These are phyloP conservation scores for Aspergillus jensenii DNA, from an alignment of 2,329 filamentous ascomycete species.

Conservation along the genomic window DNA sequence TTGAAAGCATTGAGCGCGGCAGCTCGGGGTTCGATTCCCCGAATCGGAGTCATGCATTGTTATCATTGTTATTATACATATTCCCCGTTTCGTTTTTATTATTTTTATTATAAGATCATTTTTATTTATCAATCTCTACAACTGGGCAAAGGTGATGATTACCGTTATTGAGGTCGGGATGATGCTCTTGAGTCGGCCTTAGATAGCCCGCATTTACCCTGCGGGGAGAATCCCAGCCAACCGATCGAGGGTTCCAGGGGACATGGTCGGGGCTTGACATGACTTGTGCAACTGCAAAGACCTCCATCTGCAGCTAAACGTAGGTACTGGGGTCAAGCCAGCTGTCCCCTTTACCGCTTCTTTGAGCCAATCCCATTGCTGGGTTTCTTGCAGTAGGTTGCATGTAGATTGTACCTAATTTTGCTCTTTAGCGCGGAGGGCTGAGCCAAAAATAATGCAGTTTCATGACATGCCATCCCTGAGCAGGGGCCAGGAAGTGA, in stretches of 20 bases:
- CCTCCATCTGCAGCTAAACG: constrained; percentile 6
- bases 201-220: background rate
- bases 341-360: constrained; percentile 19
- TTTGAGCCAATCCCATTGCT: constrained; percentile 14
- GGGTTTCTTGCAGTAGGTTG: constrained; percentile 8
- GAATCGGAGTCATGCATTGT: constrained; percentile 3
- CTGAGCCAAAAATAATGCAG: constrained; percentile 6
- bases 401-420: background rate
- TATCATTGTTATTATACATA: no score
- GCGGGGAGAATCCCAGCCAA: background rate
- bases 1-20: background rate
- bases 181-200: no score
- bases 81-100: background rate
- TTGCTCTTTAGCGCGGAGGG: constrained; percentile 5
- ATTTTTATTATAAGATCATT: background rate
- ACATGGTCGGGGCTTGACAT: background rate
- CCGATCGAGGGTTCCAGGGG: background rate
- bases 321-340: constrained; percentile 12
- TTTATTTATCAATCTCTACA: background rate
- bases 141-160: background rate
- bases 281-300: no score
- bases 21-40: constrained; percentile 17
- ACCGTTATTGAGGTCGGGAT: no score
- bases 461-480: background rate
- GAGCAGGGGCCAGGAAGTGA: background rate